Percentiles rank a stretch among this genome's conserved stretches.
These are phyloP conservation scores for Fusarium sp. DNA, from an alignment of 2,329 filamentous ascomycete genomes.

Conservation along the genomic window DNA sequence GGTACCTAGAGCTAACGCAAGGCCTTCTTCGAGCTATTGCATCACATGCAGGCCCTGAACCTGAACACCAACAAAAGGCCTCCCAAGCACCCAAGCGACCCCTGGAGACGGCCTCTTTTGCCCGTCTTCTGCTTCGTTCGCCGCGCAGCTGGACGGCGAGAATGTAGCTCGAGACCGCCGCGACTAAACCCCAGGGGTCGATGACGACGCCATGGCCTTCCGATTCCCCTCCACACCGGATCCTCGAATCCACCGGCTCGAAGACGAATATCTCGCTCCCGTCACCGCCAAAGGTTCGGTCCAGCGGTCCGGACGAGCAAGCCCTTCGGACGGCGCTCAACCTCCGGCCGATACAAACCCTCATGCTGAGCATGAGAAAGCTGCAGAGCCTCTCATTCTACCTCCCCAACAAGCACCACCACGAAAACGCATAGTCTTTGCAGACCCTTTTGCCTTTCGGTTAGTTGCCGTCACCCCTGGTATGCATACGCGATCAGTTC, in stretches of 20 bases:
- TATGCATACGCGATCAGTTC: background rate
- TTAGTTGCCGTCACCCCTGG: slow-evolving; percentile 46
- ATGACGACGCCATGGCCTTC: slow-evolving; percentile 55
- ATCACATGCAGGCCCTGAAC: slow-evolving; percentile 45
- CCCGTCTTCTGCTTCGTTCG: slow-evolving; percentile 25
- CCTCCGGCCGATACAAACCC: slow-evolving; percentile 34
- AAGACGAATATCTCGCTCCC: slow-evolving; percentile 42
- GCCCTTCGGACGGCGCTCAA: slow-evolving; percentile 36
- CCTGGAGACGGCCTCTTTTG: slow-evolving; percentile 28
- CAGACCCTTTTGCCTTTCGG: slow-evolving; percentile 70
- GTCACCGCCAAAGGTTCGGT: slow-evolving; percentile 33
- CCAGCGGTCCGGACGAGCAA: slow-evolving; percentile 40
- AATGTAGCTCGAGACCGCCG: slow-evolving; percentile 42
- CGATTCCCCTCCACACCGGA: slow-evolving; percentile 46
- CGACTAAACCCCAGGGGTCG: slow-evolving; percentile 40
- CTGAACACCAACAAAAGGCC: slow-evolving; percentile 32
- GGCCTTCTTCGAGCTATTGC: slow-evolving; percentile 42
- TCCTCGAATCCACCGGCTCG: slow-evolving; percentile 41
- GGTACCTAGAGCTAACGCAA: slow-evolving; percentile 37
- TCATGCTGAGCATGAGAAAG: slow-evolving; percentile 31
- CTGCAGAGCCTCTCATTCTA: slow-evolving; percentile 19
- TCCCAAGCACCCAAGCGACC: slow-evolving; percentile 16
- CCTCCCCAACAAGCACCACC: slow-evolving; percentile 28
- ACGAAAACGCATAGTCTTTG: slow-evolving; percentile 65
- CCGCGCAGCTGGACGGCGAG: slow-evolving; percentile 27